These are phyloP conservation scores for Ilex paraguariensis DNA, from an alignment of 305 asterid genomes.

Conservation along the genomic window DNA sequence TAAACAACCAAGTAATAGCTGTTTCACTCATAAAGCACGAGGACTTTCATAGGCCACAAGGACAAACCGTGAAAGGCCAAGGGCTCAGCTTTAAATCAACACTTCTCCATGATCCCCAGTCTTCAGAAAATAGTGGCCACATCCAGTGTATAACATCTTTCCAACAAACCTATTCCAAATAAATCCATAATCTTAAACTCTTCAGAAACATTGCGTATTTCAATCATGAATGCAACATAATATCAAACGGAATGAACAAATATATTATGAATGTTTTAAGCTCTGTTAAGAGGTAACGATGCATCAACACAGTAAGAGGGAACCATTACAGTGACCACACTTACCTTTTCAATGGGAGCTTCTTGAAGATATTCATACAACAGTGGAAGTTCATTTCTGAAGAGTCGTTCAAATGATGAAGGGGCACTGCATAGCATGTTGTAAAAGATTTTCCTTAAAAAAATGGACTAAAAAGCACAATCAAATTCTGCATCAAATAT, in stretches of 20 bases:
- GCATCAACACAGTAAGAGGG: constrained; percentile 3
- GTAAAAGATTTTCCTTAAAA: constrained; percentile 13
- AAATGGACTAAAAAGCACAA: constrained; percentile 3
- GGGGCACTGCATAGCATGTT: constrained; percentile 64
- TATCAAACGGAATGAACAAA: too few relatives aligned
- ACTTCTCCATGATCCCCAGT: constrained; percentile 94
- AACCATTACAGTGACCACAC: constrained; percentile 3
- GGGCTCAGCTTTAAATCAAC: constrained; percentile 68
- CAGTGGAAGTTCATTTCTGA: constrained; percentile 62
- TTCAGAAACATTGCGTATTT: too few relatives aligned
- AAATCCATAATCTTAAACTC: not conserved
- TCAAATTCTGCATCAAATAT: not conserved
- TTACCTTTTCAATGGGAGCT: constrained; percentile 75
- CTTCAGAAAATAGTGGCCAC: constrained; percentile 96
- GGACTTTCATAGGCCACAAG: constrained; percentile 17
- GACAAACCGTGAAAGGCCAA: constrained; percentile 82
- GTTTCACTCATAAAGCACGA: constrained; percentile 17
- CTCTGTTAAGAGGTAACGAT: not conserved
- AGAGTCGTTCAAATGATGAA: constrained; percentile 74
- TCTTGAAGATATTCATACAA: constrained; percentile 72
- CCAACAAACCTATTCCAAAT: constrained; percentile 67
- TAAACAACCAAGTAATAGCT: constrained; percentile 5
- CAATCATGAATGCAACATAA: too few relatives aligned
- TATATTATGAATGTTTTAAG: too few relatives aligned
- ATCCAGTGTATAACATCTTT: constrained; percentile 91